Conservation (phyloP, 345 rosid genomes). For the Cochlearia excelsa region DNA sequence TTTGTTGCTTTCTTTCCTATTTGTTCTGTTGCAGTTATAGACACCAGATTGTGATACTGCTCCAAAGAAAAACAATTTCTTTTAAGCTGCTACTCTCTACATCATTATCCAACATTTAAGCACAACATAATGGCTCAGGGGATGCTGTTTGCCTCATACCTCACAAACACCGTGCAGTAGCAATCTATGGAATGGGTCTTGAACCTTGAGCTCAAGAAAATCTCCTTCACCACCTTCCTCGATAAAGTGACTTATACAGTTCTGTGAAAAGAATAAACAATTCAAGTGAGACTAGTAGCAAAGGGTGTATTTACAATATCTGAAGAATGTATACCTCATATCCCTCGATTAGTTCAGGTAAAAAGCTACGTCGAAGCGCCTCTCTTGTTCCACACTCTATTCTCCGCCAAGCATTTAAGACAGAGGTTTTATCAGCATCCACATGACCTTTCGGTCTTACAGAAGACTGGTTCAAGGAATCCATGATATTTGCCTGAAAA, state of each 20-base stretch:
- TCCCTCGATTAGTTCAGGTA: slow-evolving; percentile 68
- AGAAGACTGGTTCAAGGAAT: slow-evolving; percentile 41
- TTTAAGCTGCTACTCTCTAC: neutral
- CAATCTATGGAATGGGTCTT: slow-evolving; percentile 88
- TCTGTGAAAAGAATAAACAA: slow-evolving; percentile 36
- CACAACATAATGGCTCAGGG: neutral
- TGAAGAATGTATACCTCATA: slow-evolving; percentile 60
- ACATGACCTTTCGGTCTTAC: slow-evolving; percentile 50
- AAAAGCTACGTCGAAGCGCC: slow-evolving; percentile 85
- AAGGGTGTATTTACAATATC: neutral
- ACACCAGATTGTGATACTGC: slow-evolving; percentile 83
- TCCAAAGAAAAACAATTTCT: slow-evolving; percentile 12
- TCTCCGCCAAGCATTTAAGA: slow-evolving; percentile 78
- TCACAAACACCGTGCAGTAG: slow-evolving; percentile 92
- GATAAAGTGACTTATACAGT: slow-evolving; percentile 60
- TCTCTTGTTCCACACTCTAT: slow-evolving; percentile 81
- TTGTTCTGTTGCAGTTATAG: slow-evolving; percentile 55
- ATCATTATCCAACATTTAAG: slow-evolving; percentile 1
- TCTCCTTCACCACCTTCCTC: slow-evolving; percentile 52
- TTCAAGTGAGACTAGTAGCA: neutral
- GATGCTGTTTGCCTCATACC: slow-evolving; percentile 39
- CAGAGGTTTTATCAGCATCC: slow-evolving; percentile 65
- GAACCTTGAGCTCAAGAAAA: slow-evolving; percentile 60
- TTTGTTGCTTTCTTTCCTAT: slow-evolving; percentile 45
- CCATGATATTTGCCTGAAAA: slow-evolving; percentile 65